phyloP scores from a whole-genome alignment of 805 yeast species.

The Myxozyma melibiosi region DNA sequence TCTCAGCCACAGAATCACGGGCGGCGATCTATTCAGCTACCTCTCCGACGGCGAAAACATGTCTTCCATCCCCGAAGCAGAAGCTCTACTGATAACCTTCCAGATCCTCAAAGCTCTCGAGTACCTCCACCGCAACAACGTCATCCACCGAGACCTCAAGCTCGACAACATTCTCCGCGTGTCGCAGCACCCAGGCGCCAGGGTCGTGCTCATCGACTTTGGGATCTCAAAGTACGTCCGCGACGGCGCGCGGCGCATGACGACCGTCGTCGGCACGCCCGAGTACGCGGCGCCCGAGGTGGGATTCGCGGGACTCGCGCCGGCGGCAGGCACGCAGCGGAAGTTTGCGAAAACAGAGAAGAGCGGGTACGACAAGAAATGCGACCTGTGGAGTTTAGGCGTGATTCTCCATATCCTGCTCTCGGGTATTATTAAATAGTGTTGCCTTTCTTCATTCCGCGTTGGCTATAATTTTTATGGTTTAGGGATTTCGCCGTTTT shows the following conservation, averaged over 20 bases:
- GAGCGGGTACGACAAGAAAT: slow-evolving; percentile 52
- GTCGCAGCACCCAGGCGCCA: slow-evolving; percentile 55
- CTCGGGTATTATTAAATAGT: slow-evolving; percentile 39
- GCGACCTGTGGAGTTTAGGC: slow-evolving; percentile 74
- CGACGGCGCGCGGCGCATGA: slow-evolving; percentile 45
- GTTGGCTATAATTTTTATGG: not conserved
- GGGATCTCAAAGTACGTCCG: slow-evolving; percentile 52
- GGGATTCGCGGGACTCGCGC: slow-evolving; percentile 50
- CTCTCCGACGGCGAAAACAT: slow-evolving; percentile 48
- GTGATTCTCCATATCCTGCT: slow-evolving; percentile 60
- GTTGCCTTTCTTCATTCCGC: not conserved
- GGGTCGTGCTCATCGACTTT: slow-evolving; percentile 67
- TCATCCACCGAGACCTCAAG: slow-evolving; percentile 70
- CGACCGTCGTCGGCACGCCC: slow-evolving; percentile 62
- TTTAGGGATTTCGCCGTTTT: slow-evolving; percentile 63
- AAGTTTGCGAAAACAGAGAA: not conserved
- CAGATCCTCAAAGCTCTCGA: slow-evolving; percentile 60
- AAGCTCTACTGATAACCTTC: slow-evolving; percentile 54
- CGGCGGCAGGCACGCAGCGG: no score
- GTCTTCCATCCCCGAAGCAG: slow-evolving; percentile 55
- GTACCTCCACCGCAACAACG: slow-evolving; percentile 55
- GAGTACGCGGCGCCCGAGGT: slow-evolving; percentile 77
- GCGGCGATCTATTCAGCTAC: slow-evolving; percentile 63
- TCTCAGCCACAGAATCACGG: slow-evolving; percentile 41
- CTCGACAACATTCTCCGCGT: slow-evolving; percentile 64